Conservation (phyloP, 306 rosid species). For the Abrus pulchellus region DNA sequence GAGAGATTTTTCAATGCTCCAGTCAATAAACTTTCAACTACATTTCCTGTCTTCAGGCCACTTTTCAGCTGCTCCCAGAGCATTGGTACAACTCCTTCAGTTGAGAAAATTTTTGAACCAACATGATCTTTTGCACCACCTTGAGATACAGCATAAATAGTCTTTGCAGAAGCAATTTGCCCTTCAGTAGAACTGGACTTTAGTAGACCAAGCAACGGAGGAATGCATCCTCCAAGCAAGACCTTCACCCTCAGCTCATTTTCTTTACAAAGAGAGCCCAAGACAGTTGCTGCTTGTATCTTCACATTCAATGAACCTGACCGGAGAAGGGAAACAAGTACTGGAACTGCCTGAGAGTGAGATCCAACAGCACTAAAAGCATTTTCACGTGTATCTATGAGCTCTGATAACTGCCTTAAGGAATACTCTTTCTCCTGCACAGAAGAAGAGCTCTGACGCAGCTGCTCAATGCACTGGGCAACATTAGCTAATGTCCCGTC, state of each 20-base stretch:
- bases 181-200: conserved; percentile 92
- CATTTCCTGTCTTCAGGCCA: conserved; percentile 79
- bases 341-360: conserved; percentile 99
- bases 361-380: conserved; percentile 99
- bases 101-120: conserved; percentile 96
- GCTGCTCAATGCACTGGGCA: conserved; percentile 99
- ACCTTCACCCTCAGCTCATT: conserved; percentile 97
- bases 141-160: conserved; percentile 97
- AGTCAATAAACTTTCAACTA: conserved; percentile 85
- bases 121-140: conserved; percentile 94
- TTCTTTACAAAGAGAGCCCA: conserved; percentile 96
- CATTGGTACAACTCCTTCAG: conserved; percentile 98
- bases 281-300: conserved; percentile 95
- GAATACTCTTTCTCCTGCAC: conserved; percentile 89
- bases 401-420: conserved; percentile 83
- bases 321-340: conserved; percentile 98
- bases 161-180: conserved; percentile 94
- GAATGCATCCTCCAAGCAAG: conserved; percentile 98
- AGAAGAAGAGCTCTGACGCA: conserved; percentile 88
- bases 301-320: conserved; percentile 91
- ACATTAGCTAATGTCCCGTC: conserved; percentile 99
- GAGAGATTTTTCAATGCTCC: conserved; percentile 95
- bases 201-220: conserved; percentile 95
- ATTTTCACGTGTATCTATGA: conserved; percentile 90
- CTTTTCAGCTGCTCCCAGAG: conserved; percentile 87